Evolutionary conservation across 441 rosid genomes (phyloP), one percentile per base, ranked within the genome.

Genomic region (Omphalea diandra): DNA sequence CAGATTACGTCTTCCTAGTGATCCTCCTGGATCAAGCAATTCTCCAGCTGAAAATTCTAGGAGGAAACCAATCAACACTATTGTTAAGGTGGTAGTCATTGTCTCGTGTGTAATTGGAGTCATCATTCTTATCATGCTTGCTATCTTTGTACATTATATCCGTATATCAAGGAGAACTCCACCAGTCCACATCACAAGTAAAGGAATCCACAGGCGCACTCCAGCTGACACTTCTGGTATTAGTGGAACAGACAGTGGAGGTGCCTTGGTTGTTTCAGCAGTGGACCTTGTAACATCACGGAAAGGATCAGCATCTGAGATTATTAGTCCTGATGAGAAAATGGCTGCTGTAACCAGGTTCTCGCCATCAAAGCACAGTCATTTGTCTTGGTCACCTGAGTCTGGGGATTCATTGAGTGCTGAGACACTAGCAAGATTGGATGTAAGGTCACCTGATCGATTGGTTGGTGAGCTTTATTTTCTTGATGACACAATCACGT

Each of bases 381-480:
- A 81, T 53, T 55, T 82, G 31, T 90, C 99, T 14, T 93, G 97
- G 99, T 92, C 98, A 18, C 98, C 98, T 3, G 92, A 80, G 74
- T 95, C 99, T 50, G 98, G 96, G 68, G 99, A 95, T 80, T 95
- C 99, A 69, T 84, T 85, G 47, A 69, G 95, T 64, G 82, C 92
- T 69, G 99, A 92, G 80, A 85, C 84, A 63, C 80, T 93, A 41
- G 87, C 88, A 11, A 85, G 97, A 72, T 83, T 95, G 76, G 99
- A 95, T 77, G 98, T 90, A 43, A 80, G 95, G 61, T 90, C 99
- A 58, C 99, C 99, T 0, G 99, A 92, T 74, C 84, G 86, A 72
- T 86, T 95, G 75, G 93, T 86, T n/a, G 98, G 98, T 36, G 98
- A 95, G 76, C 89, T 95, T 69, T 85, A 90, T 68, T 95, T 95